Base-by-base conservation (phyloP, 352 stramenopile species). In the Pilasporangium apinafurcum region DNA sequence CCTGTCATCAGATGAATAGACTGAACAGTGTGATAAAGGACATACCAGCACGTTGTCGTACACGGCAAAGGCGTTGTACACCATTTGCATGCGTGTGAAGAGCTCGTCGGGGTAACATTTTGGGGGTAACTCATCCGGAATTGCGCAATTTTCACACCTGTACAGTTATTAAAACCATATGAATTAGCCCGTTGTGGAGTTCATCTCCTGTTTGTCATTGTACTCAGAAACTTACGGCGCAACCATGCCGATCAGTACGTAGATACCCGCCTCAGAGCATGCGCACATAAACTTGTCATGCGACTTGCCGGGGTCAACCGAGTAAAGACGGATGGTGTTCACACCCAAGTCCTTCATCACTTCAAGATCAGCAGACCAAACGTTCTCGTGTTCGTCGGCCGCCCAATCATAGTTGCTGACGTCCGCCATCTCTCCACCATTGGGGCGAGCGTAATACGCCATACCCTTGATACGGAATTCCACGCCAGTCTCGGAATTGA, bases 221-320 rank as follows among this genome's bases (percentile, higher is more conserved):
- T n/a, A n/a, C n/a, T n/a, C n/a, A n/a, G n/a, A n/a, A 2, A 36
- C 31, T 6, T 36, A 51, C 22, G 65, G 52, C 14, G 68, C 68
- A 6, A 59, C 48, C 56, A 80, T 72, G 47, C 65, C 67, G 7
- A 77, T 44, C 35, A 80, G 53, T 29, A 71, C 67, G 57, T 80
- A 80, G 40, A 80, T 77, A 31, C 67, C 67, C 2, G 62, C 68
- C 21, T 68, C 33, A 25, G 67, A 54, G 37, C 67, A 50, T 37
- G 67, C 71, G 45, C 74, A 87, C 78, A 91, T 91, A 37, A 91
- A 91, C 50, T 68, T 68, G 62, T 86, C 72, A 48, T 91, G 76
- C 26, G 64, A 61, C 43, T 72, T 54, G 31, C 36, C 48, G 18
- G 75, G 69, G 56, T 91, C 71, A 6, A 91, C 67, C 18, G 59